phyloP scores from a whole-genome alignment of 2,329 filamentous ascomycete genomes.

The Huntiella decipiens region DNA sequence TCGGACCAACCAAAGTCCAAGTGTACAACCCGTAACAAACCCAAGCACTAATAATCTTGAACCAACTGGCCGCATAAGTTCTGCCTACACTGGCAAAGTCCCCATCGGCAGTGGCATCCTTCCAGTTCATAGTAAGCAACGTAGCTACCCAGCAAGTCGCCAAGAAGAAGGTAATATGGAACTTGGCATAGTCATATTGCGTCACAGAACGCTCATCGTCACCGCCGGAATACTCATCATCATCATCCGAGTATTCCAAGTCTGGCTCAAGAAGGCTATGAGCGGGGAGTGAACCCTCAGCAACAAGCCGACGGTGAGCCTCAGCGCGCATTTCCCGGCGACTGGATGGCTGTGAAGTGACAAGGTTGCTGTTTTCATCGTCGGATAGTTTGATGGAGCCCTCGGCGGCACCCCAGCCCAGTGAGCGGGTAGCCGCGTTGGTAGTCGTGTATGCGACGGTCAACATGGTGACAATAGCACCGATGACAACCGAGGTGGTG shows the following conservation, averaged over 20 bases:
- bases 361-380: constrained; percentile 76
- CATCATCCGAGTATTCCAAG: constrained; percentile 40
- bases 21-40: constrained; percentile 86
- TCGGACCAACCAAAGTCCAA: constrained; percentile 80
- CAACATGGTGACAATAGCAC: constrained; percentile 87
- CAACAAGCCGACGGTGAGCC: constrained; percentile 76
- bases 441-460: constrained; percentile 97
- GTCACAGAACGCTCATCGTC: constrained; percentile 81
- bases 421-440: constrained; percentile 76
- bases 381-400: constrained; percentile 20
- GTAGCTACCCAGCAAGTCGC: constrained; percentile 93
- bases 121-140: constrained; percentile 57
- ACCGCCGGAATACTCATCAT: constrained; percentile 39
- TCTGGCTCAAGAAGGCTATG: constrained; percentile 63
- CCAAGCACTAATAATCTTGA: constrained; percentile 97
- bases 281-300: constrained; percentile 78
- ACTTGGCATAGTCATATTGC: constrained; percentile 90
- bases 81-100: constrained; percentile 85
- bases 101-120: constrained; percentile 40
- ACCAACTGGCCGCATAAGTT: constrained; percentile 96
- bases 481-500: constrained; percentile 77
- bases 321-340: constrained; percentile 86
- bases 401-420: constrained; percentile 20
- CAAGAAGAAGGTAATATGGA: constrained; percentile 95
- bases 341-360: constrained; percentile 51